phyloP scores from a whole-genome alignment of 179 eudicot genomes.

The Drosera spatulata region DNA sequence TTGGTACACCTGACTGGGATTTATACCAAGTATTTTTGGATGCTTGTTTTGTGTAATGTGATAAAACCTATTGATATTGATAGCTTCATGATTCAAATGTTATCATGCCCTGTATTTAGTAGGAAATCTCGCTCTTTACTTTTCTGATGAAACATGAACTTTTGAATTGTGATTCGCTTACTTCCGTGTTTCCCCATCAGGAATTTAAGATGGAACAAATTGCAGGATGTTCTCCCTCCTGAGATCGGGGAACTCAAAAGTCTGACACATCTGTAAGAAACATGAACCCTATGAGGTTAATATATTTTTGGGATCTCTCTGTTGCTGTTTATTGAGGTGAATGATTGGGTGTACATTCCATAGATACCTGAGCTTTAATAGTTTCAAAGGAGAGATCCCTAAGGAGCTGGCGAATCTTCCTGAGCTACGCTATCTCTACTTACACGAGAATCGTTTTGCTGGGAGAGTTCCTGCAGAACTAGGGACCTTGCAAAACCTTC shows the following conservation, averaged over 20 bases:
- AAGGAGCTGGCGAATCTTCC: slow-evolving; percentile 93
- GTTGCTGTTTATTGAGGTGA: background rate
- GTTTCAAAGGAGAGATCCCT: slow-evolving; percentile 96
- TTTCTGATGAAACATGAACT: background rate
- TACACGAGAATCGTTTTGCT: slow-evolving; percentile 82
- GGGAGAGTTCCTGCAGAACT: slow-evolving; percentile 94
- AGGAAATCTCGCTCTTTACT: background rate
- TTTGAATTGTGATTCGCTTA: background rate
- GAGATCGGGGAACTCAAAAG: slow-evolving; percentile 98
- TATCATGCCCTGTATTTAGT: too few relatives aligned
- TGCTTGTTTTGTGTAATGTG: background rate
- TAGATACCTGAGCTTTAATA: slow-evolving; percentile 94
- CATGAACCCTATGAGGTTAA: background rate
- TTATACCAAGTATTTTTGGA: background rate
- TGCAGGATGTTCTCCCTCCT: slow-evolving; percentile 90
- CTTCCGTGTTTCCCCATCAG: slow-evolving; percentile 20
- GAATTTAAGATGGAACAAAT: slow-evolving; percentile 96
- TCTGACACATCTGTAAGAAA: slow-evolving; percentile 86
- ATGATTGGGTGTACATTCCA: slow-evolving; percentile 8
- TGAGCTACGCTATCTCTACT: slow-evolving; percentile 69
- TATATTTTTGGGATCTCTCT: background rate
- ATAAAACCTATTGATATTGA: too few relatives aligned
- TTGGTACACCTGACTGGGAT: background rate
- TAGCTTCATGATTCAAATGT: too few relatives aligned
- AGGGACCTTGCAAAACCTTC: slow-evolving; percentile 68